Base-by-base conservation (phyloP, 352 stramenopile genomes). In the Pythium phragmiticola region DNA sequence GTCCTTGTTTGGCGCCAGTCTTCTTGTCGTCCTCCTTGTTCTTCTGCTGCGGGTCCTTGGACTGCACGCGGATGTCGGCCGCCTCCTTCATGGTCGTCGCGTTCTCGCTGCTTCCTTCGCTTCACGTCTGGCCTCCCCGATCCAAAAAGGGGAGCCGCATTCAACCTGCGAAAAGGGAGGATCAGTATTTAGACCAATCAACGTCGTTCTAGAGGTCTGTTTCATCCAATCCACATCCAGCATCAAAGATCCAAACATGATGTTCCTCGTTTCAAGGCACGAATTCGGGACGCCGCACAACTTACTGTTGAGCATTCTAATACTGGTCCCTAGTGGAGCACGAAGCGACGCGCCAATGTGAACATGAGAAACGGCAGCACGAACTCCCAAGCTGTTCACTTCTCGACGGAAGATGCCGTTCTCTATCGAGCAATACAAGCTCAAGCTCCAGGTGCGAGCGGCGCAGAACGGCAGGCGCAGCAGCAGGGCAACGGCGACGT, bases 31-130 rank as follows among this genome's bases (percentile, higher is more conserved):
- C 56, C 17, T 72, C 56, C 19, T 72, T 48, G 21, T 65, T 51
- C 68, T 80, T 76, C 41, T 86, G 76, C 64, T 73, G 66, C 48
- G 79, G 71, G 73, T 91, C 82, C 58, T 90, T 83, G 48, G 72
- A 68, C 46, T 74, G 70, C 66, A 91, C 82, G 30, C 72, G 56
- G 62, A 90, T 81, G 66, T 75, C 72, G 51, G 75, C 76, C 47
- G 73, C 73, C 48, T 94, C 84, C 76, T 91, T 92, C 81, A 91
- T 91, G 57, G 52, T 80, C 43, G 26, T 49, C 43, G 59, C 51
- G 4, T 65, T 65, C 57, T 60, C 58, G 43, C 52, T 63, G 51
- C 51, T 57, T 67, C 56, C 66, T 68, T 57, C 36, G 41, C 55
- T 58, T 53, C 19, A 30, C 64, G 41, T 42, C 2, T n/a, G 19